Evolutionary conservation across 164 flowering plant species (phyloP).

Genomic region (Cinnamomum chago): DNA sequence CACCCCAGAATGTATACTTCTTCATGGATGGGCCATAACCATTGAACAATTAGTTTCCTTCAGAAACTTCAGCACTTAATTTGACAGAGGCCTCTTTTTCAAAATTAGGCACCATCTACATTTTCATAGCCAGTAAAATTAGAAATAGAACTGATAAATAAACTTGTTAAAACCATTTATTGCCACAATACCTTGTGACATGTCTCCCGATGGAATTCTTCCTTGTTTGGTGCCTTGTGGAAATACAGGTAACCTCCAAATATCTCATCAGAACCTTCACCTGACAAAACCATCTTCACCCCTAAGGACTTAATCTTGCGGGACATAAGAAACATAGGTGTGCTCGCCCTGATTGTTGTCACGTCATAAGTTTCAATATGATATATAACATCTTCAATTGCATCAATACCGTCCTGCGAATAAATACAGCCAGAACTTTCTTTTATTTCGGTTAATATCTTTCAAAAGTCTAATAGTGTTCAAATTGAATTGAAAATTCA

Average conservation of each 20-base stretch:
- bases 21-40: background rate
- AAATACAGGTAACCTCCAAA: slow-evolving; percentile 93
- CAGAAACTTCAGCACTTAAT: background rate
- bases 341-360: slow-evolving; percentile 90
- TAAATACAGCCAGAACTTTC: background rate
- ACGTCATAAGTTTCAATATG: slow-evolving; percentile 91
- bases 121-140: background rate
- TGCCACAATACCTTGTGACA: slow-evolving; percentile 59
- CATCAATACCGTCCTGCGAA: slow-evolving; percentile 86
- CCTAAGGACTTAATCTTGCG: slow-evolving; percentile 89
- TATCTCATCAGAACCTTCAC: slow-evolving; percentile 94
- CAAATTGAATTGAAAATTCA: background rate
- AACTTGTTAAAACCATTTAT: background rate
- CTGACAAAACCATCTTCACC: slow-evolving; percentile 92
- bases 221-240: slow-evolving; percentile 97
- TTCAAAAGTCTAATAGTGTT: background rate
- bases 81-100: background rate
- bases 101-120: background rate
- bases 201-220: slow-evolving; percentile 83
- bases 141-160: background rate
- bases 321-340: slow-evolving; percentile 95
- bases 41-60: background rate
- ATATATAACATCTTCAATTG: slow-evolving; percentile 91
- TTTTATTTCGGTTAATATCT: background rate
- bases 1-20: background rate